These are phyloP conservation scores for Trichophyton rubrum DNA, from an alignment of 2,329 filamentous ascomycete species.

Conservation along the genomic window DNA sequence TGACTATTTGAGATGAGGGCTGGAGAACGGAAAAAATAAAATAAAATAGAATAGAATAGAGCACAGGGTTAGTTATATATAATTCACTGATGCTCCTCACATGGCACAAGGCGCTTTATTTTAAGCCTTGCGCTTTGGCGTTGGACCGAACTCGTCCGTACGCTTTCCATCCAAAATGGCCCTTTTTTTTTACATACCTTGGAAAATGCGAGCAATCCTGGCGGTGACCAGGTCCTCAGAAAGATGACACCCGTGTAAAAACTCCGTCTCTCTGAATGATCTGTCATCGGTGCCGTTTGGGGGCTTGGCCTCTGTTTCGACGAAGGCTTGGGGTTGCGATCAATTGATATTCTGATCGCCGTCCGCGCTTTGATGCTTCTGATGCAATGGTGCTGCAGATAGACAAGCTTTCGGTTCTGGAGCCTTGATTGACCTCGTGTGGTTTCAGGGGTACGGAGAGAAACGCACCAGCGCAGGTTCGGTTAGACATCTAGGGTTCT, in stretches of 20 bases:
- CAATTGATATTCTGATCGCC: not conserved
- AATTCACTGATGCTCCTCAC: not conserved
- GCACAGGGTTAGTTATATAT: not conserved
- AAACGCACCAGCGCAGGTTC: not conserved
- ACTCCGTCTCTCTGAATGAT: not conserved
- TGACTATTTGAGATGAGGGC: not conserved
- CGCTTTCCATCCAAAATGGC: not conserved
- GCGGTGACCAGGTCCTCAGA: not conserved
- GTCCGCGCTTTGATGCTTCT: not conserved
- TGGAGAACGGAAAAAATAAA: not conserved
- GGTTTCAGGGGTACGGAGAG: not conserved
- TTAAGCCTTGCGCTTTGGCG: not conserved
- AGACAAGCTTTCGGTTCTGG: not conserved
- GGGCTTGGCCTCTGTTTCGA: not conserved
- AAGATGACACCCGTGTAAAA: not conserved
- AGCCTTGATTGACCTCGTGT: not conserved
- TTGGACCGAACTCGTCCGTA: not conserved
- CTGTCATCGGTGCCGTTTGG: not conserved
- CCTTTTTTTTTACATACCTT: not conserved
- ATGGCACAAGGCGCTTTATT: not conserved
- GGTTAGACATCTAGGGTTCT: not conserved
- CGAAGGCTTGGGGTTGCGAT: not conserved
- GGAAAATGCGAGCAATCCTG: not conserved
- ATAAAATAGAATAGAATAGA: too few relatives aligned
- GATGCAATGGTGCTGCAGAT: conserved; percentile 2